Base-by-base conservation (phyloP, 768 basidiomycete species). In the Gloeopeniophorella convolvens region DNA sequence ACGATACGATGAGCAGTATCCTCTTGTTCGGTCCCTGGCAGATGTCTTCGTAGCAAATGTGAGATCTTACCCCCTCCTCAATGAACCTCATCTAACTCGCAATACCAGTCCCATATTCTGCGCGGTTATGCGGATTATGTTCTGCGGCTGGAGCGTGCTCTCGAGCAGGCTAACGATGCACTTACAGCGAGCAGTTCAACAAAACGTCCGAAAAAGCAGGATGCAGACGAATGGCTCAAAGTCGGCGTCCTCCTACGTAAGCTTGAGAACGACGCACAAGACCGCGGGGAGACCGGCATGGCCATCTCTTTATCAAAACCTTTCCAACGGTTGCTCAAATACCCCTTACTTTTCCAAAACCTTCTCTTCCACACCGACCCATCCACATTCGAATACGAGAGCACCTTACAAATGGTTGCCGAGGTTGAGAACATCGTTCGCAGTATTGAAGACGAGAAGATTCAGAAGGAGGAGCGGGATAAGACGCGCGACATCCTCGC, bases 391-490 rank as follows among this genome's bases (percentile, higher is more conserved):
- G 96, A 99, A 69, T 99, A 96, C 63, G 96, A 99, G 66, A 87
- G 85, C 62, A 96, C 94, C 11, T 72, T 95, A 34, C 85, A 86
- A 64, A 95, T 98, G 89, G 93, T 97, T 1, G 90, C 92, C 16
- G 93, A 98, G 66, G 89, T 99, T 6, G 96, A 99, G 69, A 83
- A 78, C 16, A 95, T 98, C 60, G 95, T 99, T 41, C 78, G 95
- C 37, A 89, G 88, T 54, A 97, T 99, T 48, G 95, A 99, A 66
- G 95, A 97, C 60, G 93, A 99, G 72, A 98, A 98, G 73, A 88
- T 92, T 48, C 86, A 89, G 64, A 90, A 91, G 67, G 95, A 98
- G 63, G 92, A 95, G 64, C 82, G 95, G 27, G 91, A 96, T 68
- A 88, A 86, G 72, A 96, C 94, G 3, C 75, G 95, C 12, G 95